Evolutionary conservation across 129 eudicot genomes (phyloP).

Genomic region (Escallonia rubra): DNA sequence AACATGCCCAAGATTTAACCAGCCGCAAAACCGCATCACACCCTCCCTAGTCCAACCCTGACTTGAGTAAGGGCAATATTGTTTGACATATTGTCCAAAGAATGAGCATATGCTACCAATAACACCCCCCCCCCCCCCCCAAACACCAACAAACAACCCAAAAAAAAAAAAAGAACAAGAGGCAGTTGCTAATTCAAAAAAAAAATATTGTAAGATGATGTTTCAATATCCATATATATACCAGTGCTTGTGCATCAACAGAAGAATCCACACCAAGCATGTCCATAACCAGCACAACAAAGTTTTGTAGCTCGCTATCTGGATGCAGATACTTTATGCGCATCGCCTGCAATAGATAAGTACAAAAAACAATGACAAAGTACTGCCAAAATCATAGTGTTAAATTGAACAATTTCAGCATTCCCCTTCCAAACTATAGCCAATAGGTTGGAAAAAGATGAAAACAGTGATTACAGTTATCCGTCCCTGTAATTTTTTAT

Average conservation of each 20-base stretch:
- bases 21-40: too few species aligned
- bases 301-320: constrained; percentile 87
- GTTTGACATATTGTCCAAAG: too few species aligned
- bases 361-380: constrained; percentile 9
- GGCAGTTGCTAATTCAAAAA: too few species aligned
- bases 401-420: background rate
- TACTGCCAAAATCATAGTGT: background rate
- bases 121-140: too few species aligned
- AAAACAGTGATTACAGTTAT: background rate
- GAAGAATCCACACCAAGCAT: constrained; percentile 78
- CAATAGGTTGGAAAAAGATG: background rate
- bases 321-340: constrained; percentile 82
- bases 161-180: too few species aligned
- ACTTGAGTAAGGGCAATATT: too few species aligned
- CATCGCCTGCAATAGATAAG: constrained; percentile 55
- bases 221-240: constrained; percentile 24
- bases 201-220: too few species aligned
- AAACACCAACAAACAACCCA: too few species aligned
- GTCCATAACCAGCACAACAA: constrained; percentile 66
- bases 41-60: too few species aligned
- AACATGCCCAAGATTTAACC: too few species aligned
- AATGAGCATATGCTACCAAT: too few species aligned
- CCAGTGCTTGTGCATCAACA: constrained; percentile 94
- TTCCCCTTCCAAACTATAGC: background rate
- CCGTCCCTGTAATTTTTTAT: too few species aligned